Evolutionary conservation across 1,284 basidiomycete species (phyloP).

Genomic region (Cryptococcus deneoformans): DNA sequence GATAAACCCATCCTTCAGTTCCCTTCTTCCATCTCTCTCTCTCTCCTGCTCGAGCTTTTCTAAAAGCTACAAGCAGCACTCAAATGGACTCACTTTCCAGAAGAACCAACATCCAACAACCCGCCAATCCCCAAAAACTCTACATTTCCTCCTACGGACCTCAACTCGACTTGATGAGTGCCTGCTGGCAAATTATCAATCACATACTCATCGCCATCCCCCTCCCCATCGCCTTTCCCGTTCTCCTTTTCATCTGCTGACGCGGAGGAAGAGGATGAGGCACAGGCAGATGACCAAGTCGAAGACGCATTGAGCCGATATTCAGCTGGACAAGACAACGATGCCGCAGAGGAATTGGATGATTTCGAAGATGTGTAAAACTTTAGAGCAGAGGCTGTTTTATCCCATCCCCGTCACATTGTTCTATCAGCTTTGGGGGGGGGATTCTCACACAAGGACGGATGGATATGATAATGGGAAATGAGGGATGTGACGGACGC

Average conservation of each 20-base stretch:
- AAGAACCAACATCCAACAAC: conserved; percentile 1
- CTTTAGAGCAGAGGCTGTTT: not conserved
- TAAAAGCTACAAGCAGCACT: too few relatives aligned
- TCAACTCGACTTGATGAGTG: conserved; percentile 20
- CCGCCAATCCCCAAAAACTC: conserved; percentile 14
- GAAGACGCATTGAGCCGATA: conserved; percentile 24
- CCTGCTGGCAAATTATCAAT: conserved; percentile 17
- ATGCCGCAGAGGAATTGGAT: conserved; percentile 2
- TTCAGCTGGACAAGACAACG: conserved; percentile 8
- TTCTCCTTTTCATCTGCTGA: not conserved
- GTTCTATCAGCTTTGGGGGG: not conserved
- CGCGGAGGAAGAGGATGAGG: not conserved
- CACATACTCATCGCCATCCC: not conserved
- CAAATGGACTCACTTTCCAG: conserved; percentile 12
- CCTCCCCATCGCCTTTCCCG: not conserved
- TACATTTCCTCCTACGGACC: conserved; percentile 5
- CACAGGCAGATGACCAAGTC: conserved; percentile 14
- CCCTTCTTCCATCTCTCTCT: too few relatives aligned
- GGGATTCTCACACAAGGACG: not conserved
- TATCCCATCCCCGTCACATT: not conserved
- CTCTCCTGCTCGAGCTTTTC: too few relatives aligned
- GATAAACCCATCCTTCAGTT: too few relatives aligned
- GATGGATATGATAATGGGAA: too few relatives aligned
- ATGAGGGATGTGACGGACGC: too few relatives aligned
- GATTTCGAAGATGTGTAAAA: not conserved